A percentile compares a stretch with the other conserved stretches of the same genome.
phyloP scores from a whole-genome alignment of 805 yeast genomes.

The Pichia cephalocereana region DNA sequence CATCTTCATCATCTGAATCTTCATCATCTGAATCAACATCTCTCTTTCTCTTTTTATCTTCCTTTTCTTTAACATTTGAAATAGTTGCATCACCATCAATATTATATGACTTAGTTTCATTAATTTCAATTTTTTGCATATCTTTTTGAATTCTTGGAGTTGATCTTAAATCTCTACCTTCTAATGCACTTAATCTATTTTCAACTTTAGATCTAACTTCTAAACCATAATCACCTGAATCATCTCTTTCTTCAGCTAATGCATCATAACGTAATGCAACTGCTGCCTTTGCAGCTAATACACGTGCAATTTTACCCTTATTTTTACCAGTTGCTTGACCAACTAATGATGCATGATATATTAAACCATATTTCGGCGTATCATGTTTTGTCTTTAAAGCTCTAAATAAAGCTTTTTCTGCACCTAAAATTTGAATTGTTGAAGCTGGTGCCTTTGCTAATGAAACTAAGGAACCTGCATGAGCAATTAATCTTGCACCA shows the following conservation, averaged over 20 bases:
- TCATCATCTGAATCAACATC: constrained; percentile 18
- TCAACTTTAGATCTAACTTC: constrained; percentile 90
- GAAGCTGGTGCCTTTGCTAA: constrained; percentile 98
- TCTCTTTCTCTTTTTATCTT: constrained; percentile 16
- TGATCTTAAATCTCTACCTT: constrained; percentile 93
- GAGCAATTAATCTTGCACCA: constrained; percentile 97
- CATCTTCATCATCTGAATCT: constrained; percentile 16
- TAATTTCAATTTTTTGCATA: constrained; percentile 76
- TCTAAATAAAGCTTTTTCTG: constrained; percentile 97
- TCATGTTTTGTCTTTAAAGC: constrained; percentile 98
- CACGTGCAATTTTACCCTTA: constrained; percentile 98
- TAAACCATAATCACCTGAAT: constrained; percentile 87
- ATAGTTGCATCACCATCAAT: constrained; percentile 71
- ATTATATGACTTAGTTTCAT: constrained; percentile 82
- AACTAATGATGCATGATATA: constrained; percentile 93
- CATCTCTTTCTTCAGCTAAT: constrained; percentile 93
- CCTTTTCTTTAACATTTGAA: constrained; percentile 11
- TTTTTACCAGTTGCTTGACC: constrained; percentile 98
- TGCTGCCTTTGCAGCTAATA: constrained; percentile 97
- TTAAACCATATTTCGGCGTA: constrained; percentile 95
- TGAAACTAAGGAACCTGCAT: constrained; percentile 89
- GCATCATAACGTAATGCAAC: constrained; percentile 96
- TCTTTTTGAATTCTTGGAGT: constrained; percentile 76
- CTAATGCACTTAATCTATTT: constrained; percentile 85
- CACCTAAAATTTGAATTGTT: constrained; percentile 95